Evolutionary conservation across 176 grass and related monocot genomes (phyloP), one percentile per base, ranked within the genome.

Genomic region (Themeda triandra): DNA sequence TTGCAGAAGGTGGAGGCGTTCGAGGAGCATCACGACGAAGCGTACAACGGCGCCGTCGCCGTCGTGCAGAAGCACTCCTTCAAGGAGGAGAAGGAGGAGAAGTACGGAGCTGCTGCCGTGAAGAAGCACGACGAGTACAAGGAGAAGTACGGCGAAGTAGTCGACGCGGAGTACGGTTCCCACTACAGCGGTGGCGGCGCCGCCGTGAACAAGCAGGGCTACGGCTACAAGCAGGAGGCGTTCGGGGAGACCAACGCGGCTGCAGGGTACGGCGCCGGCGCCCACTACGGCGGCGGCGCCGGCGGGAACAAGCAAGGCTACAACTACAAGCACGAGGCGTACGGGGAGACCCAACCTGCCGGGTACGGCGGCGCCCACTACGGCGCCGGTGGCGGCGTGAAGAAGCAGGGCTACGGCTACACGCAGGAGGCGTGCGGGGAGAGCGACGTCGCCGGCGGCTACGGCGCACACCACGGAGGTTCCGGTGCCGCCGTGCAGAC

Each of bases 401-500:
- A 76, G 44, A 76, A 84, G 73, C 45, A 85, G 9, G 83, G 73
- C 63, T 84, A 85, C 83, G 32, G 2, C 10, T 33, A 84, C 53
- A 56, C 19, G 33, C 32, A 14, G 46, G 44, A 19, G 73, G 29
- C 23, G 24, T 63, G 24, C 59, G 58, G 23, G 8, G 58, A 60
- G n/a, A 18, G 32, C 66, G 18, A 2, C 9, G 41, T 2, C 6
- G 40, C n/a, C n/a, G n/a, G 10, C 6, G 71, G 69, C 18, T 86
- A 63, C 25, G n/a, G 44, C 42, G 49, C 4, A 8, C 14, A 74
- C 32, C 60, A 81, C 24, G 18, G 69, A 1, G 64, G 73, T 2
- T 18, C 58, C 0, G 14, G n/a, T 62, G 58, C 56, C 1, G 21
- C 58, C 7, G 62, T 35, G 14, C 63, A 73, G 45, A 18, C 39